Percentiles rank a stretch among this genome's conserved stretches.
phyloP scores from a whole-genome alignment of 768 basidiomycete species.

The Lentinus tigrinus region DNA sequence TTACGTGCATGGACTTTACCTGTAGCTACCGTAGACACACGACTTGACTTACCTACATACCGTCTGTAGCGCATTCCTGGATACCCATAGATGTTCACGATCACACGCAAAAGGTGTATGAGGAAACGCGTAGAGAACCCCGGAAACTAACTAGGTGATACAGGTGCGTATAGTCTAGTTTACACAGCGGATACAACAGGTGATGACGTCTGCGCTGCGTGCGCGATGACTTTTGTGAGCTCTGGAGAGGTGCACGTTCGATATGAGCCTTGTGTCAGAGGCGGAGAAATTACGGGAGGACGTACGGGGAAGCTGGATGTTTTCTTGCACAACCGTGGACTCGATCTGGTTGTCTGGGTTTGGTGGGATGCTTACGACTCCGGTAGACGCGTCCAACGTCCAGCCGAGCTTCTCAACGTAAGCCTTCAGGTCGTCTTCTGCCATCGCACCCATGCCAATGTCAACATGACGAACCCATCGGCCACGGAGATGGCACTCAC shows the following conservation, averaged over 20 bases:
- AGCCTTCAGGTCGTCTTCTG: conserved; percentile 56
- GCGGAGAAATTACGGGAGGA: conserved; percentile 17
- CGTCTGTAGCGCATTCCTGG: not conserved
- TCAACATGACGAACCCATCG: too few relatives aligned
- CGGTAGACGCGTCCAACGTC: conserved; percentile 51
- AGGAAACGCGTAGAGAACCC: too few relatives aligned
- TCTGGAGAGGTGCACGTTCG: conserved; percentile 39
- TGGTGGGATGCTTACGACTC: conserved; percentile 67
- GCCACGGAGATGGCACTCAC: conserved; percentile 33
- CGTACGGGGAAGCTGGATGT: conserved; percentile 79
- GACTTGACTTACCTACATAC: not conserved
- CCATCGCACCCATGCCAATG: too few relatives aligned
- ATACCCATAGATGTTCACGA: too few relatives aligned
- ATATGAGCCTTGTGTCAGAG: too few relatives aligned
- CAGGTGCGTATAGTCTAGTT: not conserved
- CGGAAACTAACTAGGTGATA: too few relatives aligned
- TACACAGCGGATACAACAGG: conserved; percentile 15
- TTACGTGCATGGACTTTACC: not conserved
- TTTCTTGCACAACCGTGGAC: conserved; percentile 81
- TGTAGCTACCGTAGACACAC: not conserved
- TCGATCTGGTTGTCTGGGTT: conserved; percentile 90
- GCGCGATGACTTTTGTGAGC: conserved; percentile 72
- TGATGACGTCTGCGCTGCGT: conserved; percentile 51
- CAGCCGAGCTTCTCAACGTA: conserved; percentile 70
- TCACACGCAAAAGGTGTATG: too few relatives aligned